Conservation (phyloP, 192 early-diverging fungal genomes). For the Geranomyces michiganensis region DNA sequence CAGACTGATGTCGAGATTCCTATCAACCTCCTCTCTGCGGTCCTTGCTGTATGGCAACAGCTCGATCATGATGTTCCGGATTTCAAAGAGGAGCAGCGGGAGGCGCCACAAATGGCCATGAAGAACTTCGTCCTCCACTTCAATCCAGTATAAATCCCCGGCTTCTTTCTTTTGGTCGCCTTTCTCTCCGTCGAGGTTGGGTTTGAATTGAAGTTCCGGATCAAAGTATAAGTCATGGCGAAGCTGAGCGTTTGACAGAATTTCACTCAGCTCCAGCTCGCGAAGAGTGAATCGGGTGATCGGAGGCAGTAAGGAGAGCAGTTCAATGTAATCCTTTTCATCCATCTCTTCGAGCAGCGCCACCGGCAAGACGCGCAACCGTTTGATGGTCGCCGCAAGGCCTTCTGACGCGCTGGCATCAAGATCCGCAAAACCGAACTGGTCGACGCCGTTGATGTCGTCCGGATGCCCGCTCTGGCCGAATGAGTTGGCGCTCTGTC, state of each 20-base stretch:
- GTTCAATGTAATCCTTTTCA: constrained; percentile 46
- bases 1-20: constrained; percentile 51
- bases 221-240: constrained; percentile 91
- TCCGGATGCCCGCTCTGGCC: constrained; percentile 16
- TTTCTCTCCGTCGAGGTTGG: constrained; percentile 75
- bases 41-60: constrained; percentile 54
- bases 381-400: constrained; percentile 35
- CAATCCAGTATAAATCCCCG: constrained; percentile 72
- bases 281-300: constrained; percentile 85
- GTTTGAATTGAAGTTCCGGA: constrained; percentile 86
- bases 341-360: constrained; percentile 41
- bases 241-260: constrained; percentile 81
- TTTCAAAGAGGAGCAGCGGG: constrained; percentile 72
- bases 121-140: constrained; percentile 61
- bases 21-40: constrained; percentile 48
- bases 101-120: constrained; percentile 49
- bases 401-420: constrained; percentile 11
- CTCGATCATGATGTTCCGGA: constrained; percentile 72
- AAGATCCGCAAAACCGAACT: neutral
- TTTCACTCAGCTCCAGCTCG: constrained; percentile 81
- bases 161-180: constrained; percentile 66
- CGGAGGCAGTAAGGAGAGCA: constrained; percentile 61
- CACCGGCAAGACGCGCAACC: constrained; percentile 38
- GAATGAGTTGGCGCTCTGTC: neutral
- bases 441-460: neutral